These are phyloP conservation scores for Diaporthe capsici DNA, from an alignment of 2,329 filamentous ascomycete species.

Conservation along the genomic window DNA sequence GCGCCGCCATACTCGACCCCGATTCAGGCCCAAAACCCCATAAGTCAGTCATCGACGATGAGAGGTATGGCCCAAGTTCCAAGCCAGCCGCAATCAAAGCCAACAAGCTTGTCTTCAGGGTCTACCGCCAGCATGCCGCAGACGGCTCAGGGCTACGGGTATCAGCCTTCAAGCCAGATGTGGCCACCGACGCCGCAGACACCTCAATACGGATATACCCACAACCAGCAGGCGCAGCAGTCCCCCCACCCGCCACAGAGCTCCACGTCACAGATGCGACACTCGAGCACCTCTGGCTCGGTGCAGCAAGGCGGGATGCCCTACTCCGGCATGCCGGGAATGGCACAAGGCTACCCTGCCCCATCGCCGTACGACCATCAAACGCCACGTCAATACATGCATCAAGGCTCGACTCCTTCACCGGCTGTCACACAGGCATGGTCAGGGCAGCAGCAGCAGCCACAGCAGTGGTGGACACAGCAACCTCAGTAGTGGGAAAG, in stretches of 20 bases:
- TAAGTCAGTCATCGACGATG: slow-evolving; percentile 78
- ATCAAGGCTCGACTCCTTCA: slow-evolving; percentile 67
- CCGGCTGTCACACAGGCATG: slow-evolving; percentile 67
- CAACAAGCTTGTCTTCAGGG: slow-evolving; percentile 71
- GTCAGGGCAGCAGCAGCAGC: slow-evolving; percentile 73
- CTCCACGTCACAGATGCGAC: slow-evolving; percentile 72
- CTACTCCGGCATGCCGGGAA: slow-evolving; percentile 73
- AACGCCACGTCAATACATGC: slow-evolving; percentile 77
- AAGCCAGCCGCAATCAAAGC: slow-evolving; percentile 75
- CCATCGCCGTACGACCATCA: slow-evolving; percentile 73
- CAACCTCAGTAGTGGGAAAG: slow-evolving; percentile 58
- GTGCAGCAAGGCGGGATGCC: slow-evolving; percentile 71
- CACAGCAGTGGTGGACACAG: slow-evolving; percentile 70
- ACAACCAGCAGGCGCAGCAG: slow-evolving; percentile 64
- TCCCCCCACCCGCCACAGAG: slow-evolving; percentile 69
- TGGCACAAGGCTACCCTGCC: slow-evolving; percentile 71
- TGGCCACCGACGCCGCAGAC: slow-evolving; percentile 78
- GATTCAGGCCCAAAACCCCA: slow-evolving; percentile 77
- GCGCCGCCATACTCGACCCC: slow-evolving; percentile 78
- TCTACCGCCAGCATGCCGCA: slow-evolving; percentile 67
- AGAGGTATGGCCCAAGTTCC: slow-evolving; percentile 76
- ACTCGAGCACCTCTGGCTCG: slow-evolving; percentile 66
- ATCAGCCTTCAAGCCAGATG: slow-evolving; percentile 72
- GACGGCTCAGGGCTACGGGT: slow-evolving; percentile 71
- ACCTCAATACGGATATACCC: slow-evolving; percentile 69